Evolutionary conservation across 176 grass and related monocot species (phyloP).

Genomic region (Zea mays): Zm-B73-REFERENCE-NAM-5.0 NC_050103.1:119219501-119220000

Average conservation of each 20-base stretch:
- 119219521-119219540: neutral
- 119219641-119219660: neutral
- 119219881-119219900: slow-evolving; percentile 13
- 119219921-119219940: slow-evolving; percentile 88
- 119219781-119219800: neutral
- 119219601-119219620: neutral
- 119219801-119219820: neutral
- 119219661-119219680: neutral
- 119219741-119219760: neutral
- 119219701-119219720: neutral
- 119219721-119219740: neutral
- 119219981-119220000: neutral
- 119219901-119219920: slow-evolving; percentile 68
- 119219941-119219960: slow-evolving; percentile 93
- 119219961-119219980: slow-evolving; percentile 84
- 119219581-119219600: neutral
- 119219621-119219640: neutral
- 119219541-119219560: neutral
- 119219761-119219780: slow-evolving; percentile 5
- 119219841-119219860: slow-evolving; percentile 22
- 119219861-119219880: slow-evolving; percentile 10
- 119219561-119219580: neutral
- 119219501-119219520: neutral
- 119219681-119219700: neutral
- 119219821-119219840: slow-evolving; percentile 16